Base-by-base conservation (phyloP, 2,329 filamentous ascomycete genomes). In the Claviceps sp. region DNA sequence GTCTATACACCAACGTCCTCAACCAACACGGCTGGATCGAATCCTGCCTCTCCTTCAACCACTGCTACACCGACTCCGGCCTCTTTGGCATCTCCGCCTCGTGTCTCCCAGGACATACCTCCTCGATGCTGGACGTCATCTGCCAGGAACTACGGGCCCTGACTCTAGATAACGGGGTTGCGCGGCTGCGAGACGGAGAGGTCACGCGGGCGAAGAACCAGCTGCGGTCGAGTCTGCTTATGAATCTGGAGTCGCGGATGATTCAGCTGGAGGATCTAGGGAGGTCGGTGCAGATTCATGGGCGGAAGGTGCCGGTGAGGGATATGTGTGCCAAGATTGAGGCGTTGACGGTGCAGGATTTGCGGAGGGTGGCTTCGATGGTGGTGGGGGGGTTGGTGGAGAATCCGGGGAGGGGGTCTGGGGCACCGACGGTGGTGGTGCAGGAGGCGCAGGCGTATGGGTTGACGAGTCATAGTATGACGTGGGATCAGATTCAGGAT, bases 21-120 rank as follows among this genome's bases (percentile, higher is more conserved):
- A 98, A 98, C 73, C 90, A 97, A 70, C 84, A 95, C 71, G 89
- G 87, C 60, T 98, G 91, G 91, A 89, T 98, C 26, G 93, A 98
- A 71, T 90, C 83, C 55, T 97, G 93, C 71, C 78, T 95, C 49
- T 86, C 91, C 34, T 97, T 97, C 75, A 97, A 97, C 75, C 90
- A 97, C 75, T 88, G 87, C 47, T 98, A 98, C 76, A 93, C 88
- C 0, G 93, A 98, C 68, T 90, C 85, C 6, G 93, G 93, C 4
- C 79, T 98, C 43, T 98, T 98, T 63, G 93, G 93, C 58, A 96
- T 98, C 65, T 85, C 87, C 0, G 87, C 89, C 0, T 85, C 85
- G 30, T 98, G 93, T 70, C 78, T 83, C 37, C 91, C 93, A 0
- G 79, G 79, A 38, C 81, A 85, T 56, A 87, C 90, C 0, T 76